phyloP scores from a whole-genome alignment of 2,329 filamentous ascomycete species.

The Diaporthe helianthi region DNA sequence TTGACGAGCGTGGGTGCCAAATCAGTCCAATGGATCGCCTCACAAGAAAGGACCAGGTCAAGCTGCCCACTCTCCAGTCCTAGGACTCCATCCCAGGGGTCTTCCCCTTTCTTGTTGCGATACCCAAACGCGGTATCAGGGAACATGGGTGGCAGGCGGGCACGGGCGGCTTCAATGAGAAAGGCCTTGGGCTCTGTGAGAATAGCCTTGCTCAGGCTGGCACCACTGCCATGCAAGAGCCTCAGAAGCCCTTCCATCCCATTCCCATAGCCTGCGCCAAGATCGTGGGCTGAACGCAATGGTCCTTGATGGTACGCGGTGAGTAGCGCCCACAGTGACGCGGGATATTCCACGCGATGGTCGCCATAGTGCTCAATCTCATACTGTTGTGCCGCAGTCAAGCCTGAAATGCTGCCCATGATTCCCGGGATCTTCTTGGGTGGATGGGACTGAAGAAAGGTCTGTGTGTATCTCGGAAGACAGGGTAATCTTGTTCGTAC shows the following conservation, averaged over 20 bases:
- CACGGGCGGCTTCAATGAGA: neutral
- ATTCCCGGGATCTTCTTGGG: too few species aligned
- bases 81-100: neutral
- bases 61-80: neutral
- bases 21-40: slow-evolving; percentile 17
- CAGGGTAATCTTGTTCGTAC: neutral
- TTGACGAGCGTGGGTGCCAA: neutral
- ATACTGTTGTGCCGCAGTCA: neutral
- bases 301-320: neutral
- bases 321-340: neutral
- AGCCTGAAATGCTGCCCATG: neutral
- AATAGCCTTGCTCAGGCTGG: neutral
- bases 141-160: neutral
- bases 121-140: neutral
- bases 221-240: neutral
- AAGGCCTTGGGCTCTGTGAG: neutral
- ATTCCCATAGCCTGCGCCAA: neutral
- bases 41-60: slow-evolving; percentile 1
- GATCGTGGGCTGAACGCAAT: neutral
- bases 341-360: neutral
- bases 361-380: neutral
- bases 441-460: neutral
- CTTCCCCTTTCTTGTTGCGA: neutral
- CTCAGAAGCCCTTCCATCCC: neutral
- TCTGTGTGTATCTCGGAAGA: neutral